Conservation (phyloP, 768 basidiomycete genomes). For the Pisolithus sp. region DNA sequence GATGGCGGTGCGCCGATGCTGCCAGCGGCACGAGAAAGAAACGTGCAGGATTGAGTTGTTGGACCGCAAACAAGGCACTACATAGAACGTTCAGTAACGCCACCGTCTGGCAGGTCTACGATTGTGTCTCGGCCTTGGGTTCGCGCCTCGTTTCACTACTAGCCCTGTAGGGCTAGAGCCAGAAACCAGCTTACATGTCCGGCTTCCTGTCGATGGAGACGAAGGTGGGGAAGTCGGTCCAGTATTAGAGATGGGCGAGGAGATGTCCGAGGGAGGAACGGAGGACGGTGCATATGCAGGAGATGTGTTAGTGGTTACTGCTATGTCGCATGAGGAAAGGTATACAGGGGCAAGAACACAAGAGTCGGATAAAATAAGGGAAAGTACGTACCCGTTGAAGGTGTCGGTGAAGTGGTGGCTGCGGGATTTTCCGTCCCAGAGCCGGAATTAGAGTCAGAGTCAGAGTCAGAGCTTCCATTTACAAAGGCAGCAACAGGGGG, state of each 20-base stretch:
- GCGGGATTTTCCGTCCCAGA: conserved; percentile 11
- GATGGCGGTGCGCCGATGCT: too few relatives aligned
- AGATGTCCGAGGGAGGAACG: conserved; percentile 1
- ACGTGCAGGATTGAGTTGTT: too few relatives aligned
- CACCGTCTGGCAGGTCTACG: too few relatives aligned
- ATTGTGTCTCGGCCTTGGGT: too few relatives aligned
- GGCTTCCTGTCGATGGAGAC: too few relatives aligned
- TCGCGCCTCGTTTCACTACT: too few relatives aligned
- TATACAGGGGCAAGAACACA: neutral
- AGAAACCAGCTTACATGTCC: too few relatives aligned
- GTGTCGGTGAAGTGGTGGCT: conserved; percentile 11
- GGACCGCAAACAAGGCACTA: too few relatives aligned
- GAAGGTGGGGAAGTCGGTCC: neutral
- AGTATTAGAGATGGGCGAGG: neutral
- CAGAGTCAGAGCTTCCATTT: conserved; percentile 6
- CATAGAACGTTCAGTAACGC: too few relatives aligned
- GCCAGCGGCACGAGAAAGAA: too few relatives aligned
- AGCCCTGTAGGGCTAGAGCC: too few relatives aligned
- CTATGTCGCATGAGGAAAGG: conserved; percentile 15
- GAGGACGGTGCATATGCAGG: conserved; percentile 9
- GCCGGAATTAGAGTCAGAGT: conserved; percentile 18
- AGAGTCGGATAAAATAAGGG: neutral
- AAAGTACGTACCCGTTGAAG: conserved; percentile 14
- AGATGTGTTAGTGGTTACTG: conserved; percentile 20
- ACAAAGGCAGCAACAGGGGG: conserved; percentile 42